Conservation (phyloP, 2,329 filamentous ascomycete genomes). For the Aspergillus sergii region DNA sequence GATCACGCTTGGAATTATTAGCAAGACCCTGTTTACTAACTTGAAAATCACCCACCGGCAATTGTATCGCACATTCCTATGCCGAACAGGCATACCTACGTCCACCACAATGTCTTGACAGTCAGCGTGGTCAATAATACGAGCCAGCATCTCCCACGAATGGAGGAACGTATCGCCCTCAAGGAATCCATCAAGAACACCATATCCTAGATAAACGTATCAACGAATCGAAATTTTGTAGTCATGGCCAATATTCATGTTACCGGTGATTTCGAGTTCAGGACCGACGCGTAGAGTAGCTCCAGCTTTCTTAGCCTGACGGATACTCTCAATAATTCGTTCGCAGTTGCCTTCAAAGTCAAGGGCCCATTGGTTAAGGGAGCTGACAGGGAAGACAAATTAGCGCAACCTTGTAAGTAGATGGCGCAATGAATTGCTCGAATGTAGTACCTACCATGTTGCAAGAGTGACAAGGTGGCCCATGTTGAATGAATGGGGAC, state of each 20-base stretch:
- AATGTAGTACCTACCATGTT: slow-evolving; percentile 39
- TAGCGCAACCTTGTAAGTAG: slow-evolving; percentile 8
- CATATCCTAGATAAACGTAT: slow-evolving; percentile 49
- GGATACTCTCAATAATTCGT: slow-evolving; percentile 66
- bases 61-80: slow-evolving; percentile 66
- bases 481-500: slow-evolving; percentile 28
- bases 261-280: slow-evolving; percentile 58
- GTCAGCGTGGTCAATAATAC: slow-evolving; percentile 62
- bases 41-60: slow-evolving; percentile 46
- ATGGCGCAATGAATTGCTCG: neutral
- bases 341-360: slow-evolving; percentile 66
- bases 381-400: slow-evolving; percentile 22
- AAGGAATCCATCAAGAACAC: slow-evolving; percentile 67
- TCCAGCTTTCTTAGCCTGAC: slow-evolving; percentile 60
- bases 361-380: slow-evolving; percentile 55
- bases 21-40: neutral
- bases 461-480: slow-evolving; percentile 47
- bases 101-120: slow-evolving; percentile 69
- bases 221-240: neutral
- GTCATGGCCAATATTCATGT: neutral
- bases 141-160: slow-evolving; percentile 64
- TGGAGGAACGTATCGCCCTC: slow-evolving; percentile 62
- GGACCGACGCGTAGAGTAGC: slow-evolving; percentile 65
- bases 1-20: slow-evolving; percentile 48
- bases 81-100: slow-evolving; percentile 64